Evolutionary conservation across 441 rosid genomes (phyloP).

Genomic region (Breynia disticha): DNA sequence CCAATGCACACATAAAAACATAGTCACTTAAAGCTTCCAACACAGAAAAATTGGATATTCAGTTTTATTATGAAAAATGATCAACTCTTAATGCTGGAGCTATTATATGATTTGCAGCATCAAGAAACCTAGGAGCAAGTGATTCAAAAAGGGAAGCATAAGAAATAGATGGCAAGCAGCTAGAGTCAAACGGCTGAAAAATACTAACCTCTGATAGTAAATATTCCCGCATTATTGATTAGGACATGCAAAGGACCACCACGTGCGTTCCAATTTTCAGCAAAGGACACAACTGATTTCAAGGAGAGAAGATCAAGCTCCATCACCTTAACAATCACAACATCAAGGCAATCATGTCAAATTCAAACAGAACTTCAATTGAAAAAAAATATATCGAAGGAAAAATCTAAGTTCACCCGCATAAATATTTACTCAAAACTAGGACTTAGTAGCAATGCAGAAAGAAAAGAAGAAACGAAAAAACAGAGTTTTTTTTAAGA

Average conservation of each 20-base stretch:
- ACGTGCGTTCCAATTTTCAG: constrained; percentile 71
- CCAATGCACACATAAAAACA: too few relatives aligned
- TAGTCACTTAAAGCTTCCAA: too few relatives aligned
- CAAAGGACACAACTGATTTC: constrained; percentile 71
- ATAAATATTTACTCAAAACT: too few relatives aligned
- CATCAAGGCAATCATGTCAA: constrained; percentile 6
- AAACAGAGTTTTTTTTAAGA: background rate
- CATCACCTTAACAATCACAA: constrained; percentile 52
- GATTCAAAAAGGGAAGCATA: background rate
- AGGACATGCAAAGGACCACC: constrained; percentile 80
- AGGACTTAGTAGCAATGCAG: background rate
- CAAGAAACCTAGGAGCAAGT: background rate
- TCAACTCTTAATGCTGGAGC: too few relatives aligned
- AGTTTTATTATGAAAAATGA: too few relatives aligned
- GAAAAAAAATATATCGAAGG: background rate
- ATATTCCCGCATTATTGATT: constrained; percentile 89
- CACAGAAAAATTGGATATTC: too few relatives aligned
- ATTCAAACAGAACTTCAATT: constrained; percentile 5
- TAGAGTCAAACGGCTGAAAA: background rate
- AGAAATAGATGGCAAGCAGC: background rate
- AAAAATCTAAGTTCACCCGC: too few relatives aligned
- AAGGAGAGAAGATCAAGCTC: constrained; percentile 92
- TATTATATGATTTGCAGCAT: too few relatives aligned
- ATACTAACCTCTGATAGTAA: constrained; percentile 90
- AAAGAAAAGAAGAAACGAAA: background rate